Conservation (phyloP, 2,329 filamentous ascomycete species). For the Tolypocladium guangdongense region DNA sequence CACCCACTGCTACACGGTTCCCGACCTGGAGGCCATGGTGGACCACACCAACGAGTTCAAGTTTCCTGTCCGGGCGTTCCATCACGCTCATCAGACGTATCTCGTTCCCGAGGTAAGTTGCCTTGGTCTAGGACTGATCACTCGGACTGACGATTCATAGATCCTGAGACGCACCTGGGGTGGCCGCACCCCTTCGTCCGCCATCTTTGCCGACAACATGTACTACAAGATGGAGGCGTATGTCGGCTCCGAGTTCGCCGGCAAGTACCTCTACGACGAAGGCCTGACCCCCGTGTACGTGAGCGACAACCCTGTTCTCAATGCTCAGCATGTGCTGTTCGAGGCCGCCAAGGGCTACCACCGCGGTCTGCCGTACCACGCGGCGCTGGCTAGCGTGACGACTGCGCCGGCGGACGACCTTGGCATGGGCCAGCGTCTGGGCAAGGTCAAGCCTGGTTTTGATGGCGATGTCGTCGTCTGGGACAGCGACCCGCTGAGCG, state of each 20-base stretch:
- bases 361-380: conserved; percentile 51
- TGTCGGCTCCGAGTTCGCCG: conserved; percentile 52
- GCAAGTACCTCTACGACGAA: conserved; percentile 53
- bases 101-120: conserved; percentile 48
- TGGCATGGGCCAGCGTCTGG: conserved; percentile 44
- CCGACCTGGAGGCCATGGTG: conserved; percentile 59
- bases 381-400: conserved; percentile 46
- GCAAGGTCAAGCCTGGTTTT: conserved; percentile 50
- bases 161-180: conserved; percentile 47
- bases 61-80: conserved; percentile 55
- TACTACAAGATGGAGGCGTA: conserved; percentile 61
- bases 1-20: conserved; percentile 60
- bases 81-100: conserved; percentile 58
- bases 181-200: conserved; percentile 41
- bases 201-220: conserved; percentile 63
- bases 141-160: conserved; percentile 9
- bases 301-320: conserved; percentile 60
- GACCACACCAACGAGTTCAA: conserved; percentile 63
- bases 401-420: conserved; percentile 47
- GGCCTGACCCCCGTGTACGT: conserved; percentile 57
- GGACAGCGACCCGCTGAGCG: conserved; percentile 51
- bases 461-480: conserved; percentile 52
- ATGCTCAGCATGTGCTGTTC: conserved; percentile 58
- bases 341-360: conserved; percentile 50
- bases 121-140: too few relatives aligned